Evolutionary conservation across 371 early-diverging fungal species (phyloP).

Genomic region (Mucor plumbeus): DNA sequence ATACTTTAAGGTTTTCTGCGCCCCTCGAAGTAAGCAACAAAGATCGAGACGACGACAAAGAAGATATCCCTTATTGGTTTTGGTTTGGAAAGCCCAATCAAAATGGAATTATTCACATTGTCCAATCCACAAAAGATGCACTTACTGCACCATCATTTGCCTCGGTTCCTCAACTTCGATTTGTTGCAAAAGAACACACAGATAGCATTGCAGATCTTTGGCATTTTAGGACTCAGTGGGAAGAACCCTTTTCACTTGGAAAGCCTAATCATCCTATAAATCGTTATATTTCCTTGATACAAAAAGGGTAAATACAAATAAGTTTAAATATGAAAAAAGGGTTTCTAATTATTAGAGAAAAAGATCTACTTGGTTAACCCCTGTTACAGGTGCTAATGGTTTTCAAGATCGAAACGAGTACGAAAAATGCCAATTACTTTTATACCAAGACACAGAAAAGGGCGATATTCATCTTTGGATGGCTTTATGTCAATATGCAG

Average conservation of each 20-base stretch:
- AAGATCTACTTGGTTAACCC: conserved; percentile 30
- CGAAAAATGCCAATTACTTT: conserved; percentile 25
- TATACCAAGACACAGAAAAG: conserved; percentile 17
- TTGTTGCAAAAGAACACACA: conserved; percentile 4
- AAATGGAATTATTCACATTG: conserved; percentile 16
- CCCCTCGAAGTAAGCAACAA: neutral
- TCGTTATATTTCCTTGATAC: conserved; percentile 10
- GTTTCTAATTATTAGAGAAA: neutral
- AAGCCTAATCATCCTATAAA: conserved; percentile 6
- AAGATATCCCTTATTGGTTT: conserved; percentile 8
- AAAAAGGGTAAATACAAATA: conserved; percentile 22
- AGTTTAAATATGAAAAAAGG: neutral
- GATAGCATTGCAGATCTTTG: neutral
- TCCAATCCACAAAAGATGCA: neutral
- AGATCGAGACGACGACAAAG: too few relatives aligned
- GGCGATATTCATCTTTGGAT: conserved; percentile 31
- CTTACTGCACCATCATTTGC: neutral
- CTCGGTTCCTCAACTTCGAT: conserved; percentile 5
- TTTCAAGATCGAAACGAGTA: neutral
- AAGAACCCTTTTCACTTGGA: conserved; percentile 3
- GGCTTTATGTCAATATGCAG: neutral
- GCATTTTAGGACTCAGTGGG: conserved; percentile 10
- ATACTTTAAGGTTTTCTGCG: conserved; percentile 12
- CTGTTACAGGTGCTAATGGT: conserved; percentile 11
- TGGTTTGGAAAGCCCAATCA: conserved; percentile 22